Conservation (phyloP, 1,284 basidiomycete genomes). For the Trametes pubescens region DNA sequence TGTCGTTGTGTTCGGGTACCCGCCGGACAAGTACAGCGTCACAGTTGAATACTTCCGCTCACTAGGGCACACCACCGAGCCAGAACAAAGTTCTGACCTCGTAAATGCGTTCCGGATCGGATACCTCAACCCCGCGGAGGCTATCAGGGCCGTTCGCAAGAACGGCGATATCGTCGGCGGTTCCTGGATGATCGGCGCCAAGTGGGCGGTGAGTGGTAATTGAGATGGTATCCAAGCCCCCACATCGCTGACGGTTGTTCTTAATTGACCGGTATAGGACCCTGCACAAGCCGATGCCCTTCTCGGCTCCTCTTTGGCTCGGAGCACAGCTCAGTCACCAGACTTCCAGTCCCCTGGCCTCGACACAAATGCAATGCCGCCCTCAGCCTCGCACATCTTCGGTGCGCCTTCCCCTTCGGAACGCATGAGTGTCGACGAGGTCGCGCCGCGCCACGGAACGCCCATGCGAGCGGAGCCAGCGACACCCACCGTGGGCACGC, state of each 20-base stretch:
- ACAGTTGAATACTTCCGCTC: constrained; percentile 78
- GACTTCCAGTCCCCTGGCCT: constrained; percentile 31
- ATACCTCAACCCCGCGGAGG: constrained; percentile 72
- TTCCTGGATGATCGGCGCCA: constrained; percentile 82
- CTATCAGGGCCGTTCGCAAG: constrained; percentile 76
- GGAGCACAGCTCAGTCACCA: constrained; percentile 35
- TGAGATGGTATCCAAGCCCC: constrained; percentile 8
- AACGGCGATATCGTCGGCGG: constrained; percentile 81
- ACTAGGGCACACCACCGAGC: constrained; percentile 69
- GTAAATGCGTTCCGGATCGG: constrained; percentile 78
- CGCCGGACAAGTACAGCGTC: constrained; percentile 71
- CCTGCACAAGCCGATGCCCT: constrained; percentile 61
- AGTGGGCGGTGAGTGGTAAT: constrained; percentile 70
- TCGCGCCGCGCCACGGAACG: constrained; percentile 34
- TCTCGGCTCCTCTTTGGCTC: constrained; percentile 51
- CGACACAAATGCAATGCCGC: constrained; percentile 40
- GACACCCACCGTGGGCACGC: constrained; percentile 52
- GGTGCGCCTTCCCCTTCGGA: constrained; percentile 22
- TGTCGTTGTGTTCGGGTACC: constrained; percentile 80
- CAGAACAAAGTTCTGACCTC: constrained; percentile 68
- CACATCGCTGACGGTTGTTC: constrained; percentile 17
- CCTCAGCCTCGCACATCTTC: constrained; percentile 33
- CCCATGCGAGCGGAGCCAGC: constrained; percentile 27
- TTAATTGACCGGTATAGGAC: constrained; percentile 52
- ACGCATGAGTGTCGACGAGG: constrained; percentile 35